Evolutionary conservation across 139 green algal species (phyloP), one percentile per base, ranked within the genome.

Genomic region (Tetraselmis chui): DNA sequence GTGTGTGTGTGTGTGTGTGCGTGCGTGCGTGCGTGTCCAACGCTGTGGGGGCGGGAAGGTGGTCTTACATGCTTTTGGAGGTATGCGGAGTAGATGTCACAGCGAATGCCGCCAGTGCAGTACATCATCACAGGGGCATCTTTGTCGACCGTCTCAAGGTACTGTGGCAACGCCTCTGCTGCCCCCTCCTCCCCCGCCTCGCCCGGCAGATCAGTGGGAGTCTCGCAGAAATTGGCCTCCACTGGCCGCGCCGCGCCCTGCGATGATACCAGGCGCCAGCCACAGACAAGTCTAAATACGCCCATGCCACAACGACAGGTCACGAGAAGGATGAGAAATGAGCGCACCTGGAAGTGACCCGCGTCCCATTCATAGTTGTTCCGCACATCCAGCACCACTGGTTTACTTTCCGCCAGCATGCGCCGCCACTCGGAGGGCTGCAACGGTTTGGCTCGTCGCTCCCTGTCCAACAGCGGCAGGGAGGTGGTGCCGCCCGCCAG

Each of bases 281-380:
- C n/a, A n/a, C n/a, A n/a, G n/a, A n/a, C n/a, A n/a, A n/a, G n/a
- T n/a, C n/a, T n/a, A n/a, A n/a, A n/a, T n/a, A n/a, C n/a, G n/a
- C n/a, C n/a, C n/a, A n/a, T n/a, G n/a, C n/a, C n/a, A n/a, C n/a
- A n/a, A n/a, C n/a, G n/a, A n/a, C n/a, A n/a, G n/a, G n/a, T n/a
- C n/a, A n/a, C n/a, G n/a, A n/a, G n/a, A n/a, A n/a, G n/a, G n/a
- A n/a, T n/a, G n/a, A n/a, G n/a, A n/a, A n/a, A n/a, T n/a, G n/a
- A n/a, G 18, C 45, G 5, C 45, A 18, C 96, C 67, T 91, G 76
- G 81, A 99, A 99, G 90, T 99, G 96, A 0, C 96, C 97, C 0
- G 95, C 94, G 82, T 99, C 97, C 96, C 96, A 99, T 85, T 99
- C 97, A 84, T 99, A 99, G 80, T 88, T 91, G 82, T 99, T 99